Base-by-base conservation (phyloP, 2,329 filamentous ascomycete species). In the Ophiostoma perfectum region DNA sequence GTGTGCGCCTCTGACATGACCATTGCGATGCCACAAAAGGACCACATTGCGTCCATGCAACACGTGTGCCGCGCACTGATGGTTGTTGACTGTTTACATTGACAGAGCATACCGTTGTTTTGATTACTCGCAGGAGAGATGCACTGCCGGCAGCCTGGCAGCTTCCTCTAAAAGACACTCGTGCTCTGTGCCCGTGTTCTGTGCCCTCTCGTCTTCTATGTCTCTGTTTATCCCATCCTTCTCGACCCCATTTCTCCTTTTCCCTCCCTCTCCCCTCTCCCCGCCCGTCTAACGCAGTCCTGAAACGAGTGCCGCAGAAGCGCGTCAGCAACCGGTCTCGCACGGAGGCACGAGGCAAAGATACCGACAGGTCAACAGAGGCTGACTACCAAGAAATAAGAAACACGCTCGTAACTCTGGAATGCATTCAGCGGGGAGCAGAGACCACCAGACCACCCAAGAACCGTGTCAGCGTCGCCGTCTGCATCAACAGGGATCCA, bases 251-350 rank as follows among this genome's bases (percentile, higher is more conserved):
- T 55, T n/a, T 55, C 49, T 55, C 49, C 49, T 60, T 14, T 39
- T 18, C n/a, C 55, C 14, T 18, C 45, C n/a, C 45, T 52, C 49
- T 11, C 55, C 27, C 16, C 27, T 55, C 6, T n/a, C 42, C 64
- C 36, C 18, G 63, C 71, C 71, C 70, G 63, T 73, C 72, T 81
- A 78, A 80, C 78, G 78, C 79, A 80, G 73, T 75, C 73, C 76
- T 80, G 79, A 80, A 81, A 81, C 78, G 60, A 42, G 38, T 63
- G 60, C 69, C 66, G 38, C 47, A 58, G 39, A 42, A 64, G 39
- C 38, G 38, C 60, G 60, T 42, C 38, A 18, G 6, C 60, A 18
- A 60, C 11, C 12, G 27, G 55, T 60, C 27, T 39, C 38, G 38
- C 39, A 62, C 14, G 49, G 49, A 27, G 47, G 42, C 42, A 49